phyloP scores from a whole-genome alignment of 2,329 filamentous ascomycete genomes.

The Sphaerulina vaccinii region DNA sequence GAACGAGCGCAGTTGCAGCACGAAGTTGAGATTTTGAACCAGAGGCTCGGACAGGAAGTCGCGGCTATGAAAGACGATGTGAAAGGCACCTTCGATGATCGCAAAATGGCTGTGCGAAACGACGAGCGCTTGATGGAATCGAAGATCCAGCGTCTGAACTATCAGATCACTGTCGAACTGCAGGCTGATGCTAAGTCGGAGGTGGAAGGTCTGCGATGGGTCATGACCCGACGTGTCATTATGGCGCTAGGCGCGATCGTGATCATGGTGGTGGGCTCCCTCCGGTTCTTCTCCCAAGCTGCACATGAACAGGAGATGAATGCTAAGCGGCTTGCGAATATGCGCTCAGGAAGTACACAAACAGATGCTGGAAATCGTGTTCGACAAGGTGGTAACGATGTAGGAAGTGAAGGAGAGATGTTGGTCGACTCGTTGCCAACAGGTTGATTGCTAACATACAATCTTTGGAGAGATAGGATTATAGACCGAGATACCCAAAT shows the following conservation, averaged over 20 bases:
- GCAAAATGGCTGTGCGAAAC: conserved; percentile 86
- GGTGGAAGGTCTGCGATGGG: conserved; percentile 88
- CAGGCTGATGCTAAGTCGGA: conserved; percentile 90
- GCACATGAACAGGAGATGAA: conserved; percentile 42
- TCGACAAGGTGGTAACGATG: conserved; percentile 10
- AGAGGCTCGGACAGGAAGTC: conserved; percentile 81
- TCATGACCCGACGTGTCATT: conserved; percentile 66
- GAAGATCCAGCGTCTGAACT: conserved; percentile 86
- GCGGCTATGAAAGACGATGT: conserved; percentile 80
- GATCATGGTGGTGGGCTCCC: conserved; percentile 44
- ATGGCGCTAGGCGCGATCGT: conserved; percentile 55
- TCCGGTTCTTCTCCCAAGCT: conserved; percentile 43
- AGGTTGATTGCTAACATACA: conserved; percentile 30
- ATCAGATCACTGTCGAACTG: conserved; percentile 88
- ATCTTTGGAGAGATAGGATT: conserved; percentile 4
- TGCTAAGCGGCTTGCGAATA: conserved; percentile 39
- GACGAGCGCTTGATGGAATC: conserved; percentile 84
- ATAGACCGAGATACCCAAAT: conserved; percentile 21
- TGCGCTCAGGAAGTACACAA: conserved; percentile 29
- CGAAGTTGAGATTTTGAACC: conserved; percentile 88
- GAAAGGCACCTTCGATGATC: conserved; percentile 94
- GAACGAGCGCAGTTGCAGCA: conserved; percentile 86
- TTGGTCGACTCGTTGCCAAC: conserved; percentile 31
- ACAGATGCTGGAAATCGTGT: conserved; percentile 22
- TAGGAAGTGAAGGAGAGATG: conserved; percentile 30